Conservation (phyloP, 2,329 filamentous ascomycete genomes). For the Fusarium aywerte region DNA sequence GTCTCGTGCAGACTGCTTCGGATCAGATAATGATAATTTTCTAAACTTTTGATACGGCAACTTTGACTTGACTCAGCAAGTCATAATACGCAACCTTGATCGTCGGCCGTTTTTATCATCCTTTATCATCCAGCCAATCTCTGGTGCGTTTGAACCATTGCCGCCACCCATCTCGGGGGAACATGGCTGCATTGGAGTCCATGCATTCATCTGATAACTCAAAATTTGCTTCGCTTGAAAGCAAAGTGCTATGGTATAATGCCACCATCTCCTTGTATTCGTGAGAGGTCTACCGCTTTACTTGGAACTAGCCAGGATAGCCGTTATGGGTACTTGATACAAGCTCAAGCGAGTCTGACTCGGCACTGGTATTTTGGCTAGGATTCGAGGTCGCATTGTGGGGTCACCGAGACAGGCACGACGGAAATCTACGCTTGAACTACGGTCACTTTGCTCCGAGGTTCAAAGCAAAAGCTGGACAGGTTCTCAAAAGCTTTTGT, state of each 20-base stretch:
- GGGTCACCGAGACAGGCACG: constrained; percentile 6
- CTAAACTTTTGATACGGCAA: constrained; percentile 40
- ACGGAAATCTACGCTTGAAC: background rate
- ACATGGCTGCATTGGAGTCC: background rate
- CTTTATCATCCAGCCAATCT: background rate
- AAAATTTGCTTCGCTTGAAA: constrained; percentile 16
- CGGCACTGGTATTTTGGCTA: constrained; percentile 9
- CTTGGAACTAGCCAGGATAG: background rate
- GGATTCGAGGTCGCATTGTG: constrained; percentile 17
- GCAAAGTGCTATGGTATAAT: background rate
- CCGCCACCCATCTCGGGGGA: constrained; percentile 6
- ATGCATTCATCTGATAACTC: constrained; percentile 2
- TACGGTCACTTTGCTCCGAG: background rate
- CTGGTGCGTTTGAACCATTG: constrained; percentile 20
- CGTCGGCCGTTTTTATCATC: constrained; percentile 10
- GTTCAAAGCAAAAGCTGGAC: background rate
- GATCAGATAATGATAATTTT: constrained; percentile 28
- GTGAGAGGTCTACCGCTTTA: background rate
- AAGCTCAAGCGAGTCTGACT: constrained; percentile 3
- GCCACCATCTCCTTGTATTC: background rate
- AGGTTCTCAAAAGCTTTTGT: background rate
- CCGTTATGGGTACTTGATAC: background rate
- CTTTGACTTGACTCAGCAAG: constrained; percentile 25
- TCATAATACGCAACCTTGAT: background rate
- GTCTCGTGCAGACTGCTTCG: constrained; percentile 6